These are phyloP conservation scores for Eucalyptus polyanthemos DNA, from an alignment of 345 rosid genomes.

Conservation along the genomic window DNA sequence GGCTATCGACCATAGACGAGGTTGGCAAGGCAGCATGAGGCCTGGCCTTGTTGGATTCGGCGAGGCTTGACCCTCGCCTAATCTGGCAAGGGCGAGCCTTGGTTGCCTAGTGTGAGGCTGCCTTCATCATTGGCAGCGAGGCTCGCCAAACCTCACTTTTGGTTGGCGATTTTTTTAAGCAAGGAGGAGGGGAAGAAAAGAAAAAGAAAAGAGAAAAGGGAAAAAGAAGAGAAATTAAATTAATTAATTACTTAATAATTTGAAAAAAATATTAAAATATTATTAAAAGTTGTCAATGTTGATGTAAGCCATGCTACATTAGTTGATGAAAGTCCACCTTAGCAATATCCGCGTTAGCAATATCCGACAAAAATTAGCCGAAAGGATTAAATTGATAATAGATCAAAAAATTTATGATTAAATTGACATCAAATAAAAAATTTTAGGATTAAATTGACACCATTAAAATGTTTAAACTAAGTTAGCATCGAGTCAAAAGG, in stretches of 20 bases:
- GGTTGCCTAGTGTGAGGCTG: fast-evolving
- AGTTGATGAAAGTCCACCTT: fast-evolving
- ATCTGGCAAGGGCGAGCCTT: fast-evolving
- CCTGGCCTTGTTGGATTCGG: fast-evolving
- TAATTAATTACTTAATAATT: no score
- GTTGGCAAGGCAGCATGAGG: fast-evolving
- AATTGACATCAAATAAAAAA: no score
- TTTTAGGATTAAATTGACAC: fast-evolving
- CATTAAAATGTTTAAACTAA: fast-evolving
- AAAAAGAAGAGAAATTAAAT: no score
- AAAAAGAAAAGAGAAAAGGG: fast-evolving
- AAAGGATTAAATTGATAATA: fast-evolving
- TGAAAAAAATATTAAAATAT: fast-evolving
- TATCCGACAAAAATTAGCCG: fast-evolving
- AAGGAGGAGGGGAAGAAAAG: no score
- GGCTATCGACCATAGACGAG: fast-evolving
- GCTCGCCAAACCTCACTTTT: fast-evolving
- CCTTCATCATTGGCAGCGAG: fast-evolving
- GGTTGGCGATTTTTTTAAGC: fast-evolving
- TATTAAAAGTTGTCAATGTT: fast-evolving
- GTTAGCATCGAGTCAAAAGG: fast-evolving
- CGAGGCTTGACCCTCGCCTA: fast-evolving
- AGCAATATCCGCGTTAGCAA: fast-evolving
- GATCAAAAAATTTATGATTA: fast-evolving
- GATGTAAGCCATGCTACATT: fast-evolving